Evolutionary conservation across 805 yeast genomes (phyloP).

Genomic region (Starmerella khaoyaiensis): DNA sequence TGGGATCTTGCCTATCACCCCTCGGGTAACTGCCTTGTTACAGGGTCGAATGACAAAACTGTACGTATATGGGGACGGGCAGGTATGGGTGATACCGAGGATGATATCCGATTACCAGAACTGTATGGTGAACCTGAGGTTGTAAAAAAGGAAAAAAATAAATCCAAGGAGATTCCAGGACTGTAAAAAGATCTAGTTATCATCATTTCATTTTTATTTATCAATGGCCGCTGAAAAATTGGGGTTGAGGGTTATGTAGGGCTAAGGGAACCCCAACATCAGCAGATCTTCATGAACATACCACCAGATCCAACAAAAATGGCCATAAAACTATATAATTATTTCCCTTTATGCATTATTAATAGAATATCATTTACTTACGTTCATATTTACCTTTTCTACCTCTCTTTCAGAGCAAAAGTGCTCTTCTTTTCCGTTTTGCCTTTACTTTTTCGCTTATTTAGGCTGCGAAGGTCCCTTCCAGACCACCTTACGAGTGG

Average conservation of each 20-base stretch:
- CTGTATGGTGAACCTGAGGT: not conserved
- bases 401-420: no score
- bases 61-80: slow-evolving; percentile 92
- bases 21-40: slow-evolving; percentile 75
- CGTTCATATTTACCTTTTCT: no score
- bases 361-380: no score
- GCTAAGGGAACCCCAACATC: no score
- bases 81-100: slow-evolving; percentile 75
- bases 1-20: slow-evolving; percentile 89
- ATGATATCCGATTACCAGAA: slow-evolving; percentile 44
- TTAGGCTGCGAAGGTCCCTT: slow-evolving; percentile 23
- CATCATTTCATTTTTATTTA: not conserved
- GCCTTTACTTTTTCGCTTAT: slow-evolving; percentile 9
- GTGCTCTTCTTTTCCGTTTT: no score
- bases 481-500: slow-evolving; percentile 81
- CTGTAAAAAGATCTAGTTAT: not conserved
- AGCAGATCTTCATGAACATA: no score
- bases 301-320: no score
- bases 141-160: not conserved
- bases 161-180: slow-evolving; percentile 1
- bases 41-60: slow-evolving; percentile 89
- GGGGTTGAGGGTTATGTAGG: no score
- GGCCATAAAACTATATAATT: no score
- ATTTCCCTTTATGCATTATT: no score
- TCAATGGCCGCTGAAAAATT: no score